Evolutionary conservation across 73 alveolate genomes (phyloP).

Genomic region (Halteria grandinella): DNA sequence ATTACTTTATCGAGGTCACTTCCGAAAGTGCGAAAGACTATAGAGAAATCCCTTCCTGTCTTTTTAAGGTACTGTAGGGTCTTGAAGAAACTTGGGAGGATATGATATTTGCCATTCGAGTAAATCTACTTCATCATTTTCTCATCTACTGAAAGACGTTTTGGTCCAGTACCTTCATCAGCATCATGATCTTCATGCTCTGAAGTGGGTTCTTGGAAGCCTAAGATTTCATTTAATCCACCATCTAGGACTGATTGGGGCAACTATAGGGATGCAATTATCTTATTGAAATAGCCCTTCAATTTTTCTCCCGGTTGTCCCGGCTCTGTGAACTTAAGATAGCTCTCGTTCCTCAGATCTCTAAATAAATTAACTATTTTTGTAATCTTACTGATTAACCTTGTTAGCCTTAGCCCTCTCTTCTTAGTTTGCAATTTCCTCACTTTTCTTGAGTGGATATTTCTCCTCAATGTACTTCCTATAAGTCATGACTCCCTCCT

Average conservation of each 20-base stretch:
- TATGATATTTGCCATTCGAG: conserved; percentile 79
- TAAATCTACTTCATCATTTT: conserved; percentile 77
- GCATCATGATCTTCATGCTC: conserved; percentile 59
- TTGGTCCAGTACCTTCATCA: conserved; percentile 50
- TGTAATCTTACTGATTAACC: no score
- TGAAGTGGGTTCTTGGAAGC: no score
- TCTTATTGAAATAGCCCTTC: conserved; percentile 65
- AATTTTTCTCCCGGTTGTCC: conserved; percentile 79
- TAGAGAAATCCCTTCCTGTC: conserved; percentile 92
- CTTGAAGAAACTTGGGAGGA: conserved; percentile 91
- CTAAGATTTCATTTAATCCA: conserved; percentile 61
- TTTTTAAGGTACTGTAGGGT: conserved; percentile 87
- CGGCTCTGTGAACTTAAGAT: conserved; percentile 63
- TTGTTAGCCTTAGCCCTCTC: no score
- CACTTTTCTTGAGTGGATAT: no score
- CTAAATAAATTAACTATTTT: no score
- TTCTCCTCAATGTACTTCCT: no score
- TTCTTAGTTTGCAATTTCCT: no score
- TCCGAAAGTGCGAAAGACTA: conserved; percentile 89
- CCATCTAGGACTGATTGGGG: conserved; percentile 78
- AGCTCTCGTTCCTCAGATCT: conserved; percentile 33
- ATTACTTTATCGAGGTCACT: conserved; percentile 74
- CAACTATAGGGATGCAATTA: conserved; percentile 53
- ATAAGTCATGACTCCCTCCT: no score
- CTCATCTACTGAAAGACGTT: conserved; percentile 49